Evolutionary conservation across 345 rosid genomes (phyloP).

Genomic region (Populus deltoides): DNA sequence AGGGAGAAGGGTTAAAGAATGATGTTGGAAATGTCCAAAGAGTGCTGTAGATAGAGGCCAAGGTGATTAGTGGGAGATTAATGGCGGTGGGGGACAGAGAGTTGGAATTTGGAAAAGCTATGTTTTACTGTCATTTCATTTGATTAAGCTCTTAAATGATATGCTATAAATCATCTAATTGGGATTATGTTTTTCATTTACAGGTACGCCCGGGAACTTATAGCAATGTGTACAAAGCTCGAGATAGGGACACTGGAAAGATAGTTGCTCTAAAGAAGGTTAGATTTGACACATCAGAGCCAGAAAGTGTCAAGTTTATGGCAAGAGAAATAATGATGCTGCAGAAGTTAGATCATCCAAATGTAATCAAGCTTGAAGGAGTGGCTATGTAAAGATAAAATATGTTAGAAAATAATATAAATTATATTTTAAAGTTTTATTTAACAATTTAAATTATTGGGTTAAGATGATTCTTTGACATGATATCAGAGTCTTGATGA

Average conservation of each 20-base stretch:
- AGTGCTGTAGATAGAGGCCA: constrained; percentile 25
- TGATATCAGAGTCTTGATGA: no score
- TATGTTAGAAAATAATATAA: no score
- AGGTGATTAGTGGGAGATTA: not conserved
- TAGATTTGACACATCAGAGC: constrained; percentile 76
- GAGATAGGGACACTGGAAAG: constrained; percentile 62
- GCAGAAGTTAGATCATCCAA: constrained; percentile 77
- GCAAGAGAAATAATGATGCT: constrained; percentile 79
- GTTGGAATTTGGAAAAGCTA: no score
- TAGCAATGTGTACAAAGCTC: constrained; percentile 87
- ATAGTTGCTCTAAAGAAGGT: constrained; percentile 89
- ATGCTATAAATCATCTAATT: not conserved
- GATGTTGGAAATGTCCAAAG: constrained; percentile 32
- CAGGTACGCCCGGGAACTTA: constrained; percentile 93
- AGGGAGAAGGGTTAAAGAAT: constrained; percentile 4
- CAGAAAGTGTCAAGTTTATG: constrained; percentile 86
- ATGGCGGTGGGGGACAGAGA: no score
- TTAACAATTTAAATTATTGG: no score
- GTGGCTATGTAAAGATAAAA: constrained; percentile 81
- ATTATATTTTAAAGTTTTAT: no score
- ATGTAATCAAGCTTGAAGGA: constrained; percentile 78
- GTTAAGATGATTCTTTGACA: no score
- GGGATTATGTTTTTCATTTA: not conserved
- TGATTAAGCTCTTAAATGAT: no score
- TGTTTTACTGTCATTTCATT: no score